Conservation (phyloP, 192 early-diverging fungal species). For the Powellomyces hirtus region DNA sequence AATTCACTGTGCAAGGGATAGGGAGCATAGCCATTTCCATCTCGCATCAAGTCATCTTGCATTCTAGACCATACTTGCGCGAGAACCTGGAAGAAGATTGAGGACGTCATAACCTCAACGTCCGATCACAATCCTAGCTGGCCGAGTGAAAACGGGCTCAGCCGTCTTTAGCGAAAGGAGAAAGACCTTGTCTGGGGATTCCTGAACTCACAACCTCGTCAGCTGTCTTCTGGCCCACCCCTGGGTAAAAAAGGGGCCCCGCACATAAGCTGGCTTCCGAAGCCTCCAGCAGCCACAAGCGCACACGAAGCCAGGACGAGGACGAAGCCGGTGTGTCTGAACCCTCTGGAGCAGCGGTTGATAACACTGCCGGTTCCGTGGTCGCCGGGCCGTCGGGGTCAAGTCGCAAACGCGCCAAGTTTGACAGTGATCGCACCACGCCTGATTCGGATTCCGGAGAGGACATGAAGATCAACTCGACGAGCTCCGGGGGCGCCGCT, state of each 20-base stretch:
- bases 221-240: constrained; percentile 1
- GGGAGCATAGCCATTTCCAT: no score
- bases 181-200: no score
- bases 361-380: not conserved
- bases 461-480: constrained; percentile 5
- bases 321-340: not conserved
- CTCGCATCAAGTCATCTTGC: no score
- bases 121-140: no score
- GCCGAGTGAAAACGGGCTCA: no score
- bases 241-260: constrained; percentile 10
- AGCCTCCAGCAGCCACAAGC: constrained; percentile 8
- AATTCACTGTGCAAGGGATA: no score
- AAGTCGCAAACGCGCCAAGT: not conserved
- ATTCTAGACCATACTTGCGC: no score
- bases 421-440: not conserved
- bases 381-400: not conserved
- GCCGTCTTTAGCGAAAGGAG: no score
- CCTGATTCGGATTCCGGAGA: constrained; percentile 2
- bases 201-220: no score
- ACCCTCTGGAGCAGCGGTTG: not conserved
- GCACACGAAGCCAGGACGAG: constrained; percentile 14
- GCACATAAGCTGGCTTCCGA: constrained; percentile 18
- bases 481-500: not conserved
- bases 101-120: no score
- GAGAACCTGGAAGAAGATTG: no score